Percentiles rank a stretch among this genome's conserved stretches.
Conservation (phyloP, 2,329 filamentous ascomycete species). For the Blastomyces emzantsi region DNA sequence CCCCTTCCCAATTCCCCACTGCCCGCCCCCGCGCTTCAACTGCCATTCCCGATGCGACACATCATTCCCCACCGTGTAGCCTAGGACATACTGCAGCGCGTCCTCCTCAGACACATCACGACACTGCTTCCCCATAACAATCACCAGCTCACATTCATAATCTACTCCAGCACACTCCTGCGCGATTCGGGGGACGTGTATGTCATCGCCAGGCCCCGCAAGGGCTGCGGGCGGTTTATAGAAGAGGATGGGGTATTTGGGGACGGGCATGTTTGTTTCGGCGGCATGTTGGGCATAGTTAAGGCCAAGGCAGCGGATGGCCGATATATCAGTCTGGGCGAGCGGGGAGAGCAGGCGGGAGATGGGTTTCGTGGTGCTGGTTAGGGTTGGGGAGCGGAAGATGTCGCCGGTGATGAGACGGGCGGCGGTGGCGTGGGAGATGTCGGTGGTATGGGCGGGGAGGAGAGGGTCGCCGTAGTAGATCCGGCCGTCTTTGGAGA, state of each 20-base stretch:
- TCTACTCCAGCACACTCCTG: conserved; percentile 60
- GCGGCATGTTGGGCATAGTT: conserved; percentile 66
- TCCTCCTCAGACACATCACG: conserved; percentile 54
- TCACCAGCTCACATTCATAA: conserved; percentile 72
- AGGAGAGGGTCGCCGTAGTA: conserved; percentile 70
- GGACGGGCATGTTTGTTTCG: conserved; percentile 60
- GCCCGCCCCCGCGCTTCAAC: conserved; percentile 55
- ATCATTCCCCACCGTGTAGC: conserved; percentile 68
- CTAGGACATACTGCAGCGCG: conserved; percentile 63
- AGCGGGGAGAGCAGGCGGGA: conserved; percentile 53
- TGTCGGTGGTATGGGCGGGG: conserved; percentile 50
- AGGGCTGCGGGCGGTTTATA: conserved; percentile 62
- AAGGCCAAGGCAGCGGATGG: conserved; percentile 59
- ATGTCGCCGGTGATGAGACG: conserved; percentile 56
- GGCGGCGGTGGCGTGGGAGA: conserved; percentile 53
- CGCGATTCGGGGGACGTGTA: conserved; percentile 56
- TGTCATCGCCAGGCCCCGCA: conserved; percentile 54
- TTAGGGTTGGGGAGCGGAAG: conserved; percentile 56
- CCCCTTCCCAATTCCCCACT: conserved; percentile 64
- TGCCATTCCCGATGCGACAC: conserved; percentile 75
- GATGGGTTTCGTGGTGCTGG: conserved; percentile 49
- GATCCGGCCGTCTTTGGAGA: conserved; percentile 58
- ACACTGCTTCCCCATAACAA: conserved; percentile 60
- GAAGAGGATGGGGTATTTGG: conserved; percentile 64
- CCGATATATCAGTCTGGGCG: conserved; percentile 52